phyloP scores from a whole-genome alignment of 176 grass and related monocot genomes.

The Canna indica region DNA sequence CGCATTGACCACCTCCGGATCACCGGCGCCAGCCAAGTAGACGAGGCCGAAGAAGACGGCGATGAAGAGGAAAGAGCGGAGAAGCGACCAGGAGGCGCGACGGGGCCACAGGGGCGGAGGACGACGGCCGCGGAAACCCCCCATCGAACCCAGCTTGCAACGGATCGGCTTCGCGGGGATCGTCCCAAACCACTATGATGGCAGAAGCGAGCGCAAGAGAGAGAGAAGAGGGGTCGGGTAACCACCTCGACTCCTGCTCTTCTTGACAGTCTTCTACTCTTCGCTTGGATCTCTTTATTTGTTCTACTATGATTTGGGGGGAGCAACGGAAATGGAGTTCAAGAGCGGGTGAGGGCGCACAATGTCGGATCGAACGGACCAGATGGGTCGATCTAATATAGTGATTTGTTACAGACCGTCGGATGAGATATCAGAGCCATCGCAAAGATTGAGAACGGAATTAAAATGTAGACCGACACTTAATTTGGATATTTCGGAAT shows the following conservation, averaged over 20 bases:
- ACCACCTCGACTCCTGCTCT: background rate
- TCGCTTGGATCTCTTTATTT: background rate
- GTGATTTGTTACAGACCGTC: background rate
- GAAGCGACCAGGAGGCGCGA: background rate
- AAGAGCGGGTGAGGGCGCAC: too few species aligned
- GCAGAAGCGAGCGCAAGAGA: background rate
- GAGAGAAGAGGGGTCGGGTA: background rate
- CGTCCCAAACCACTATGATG: too few species aligned
- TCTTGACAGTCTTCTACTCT: background rate
- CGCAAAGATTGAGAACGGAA: too few species aligned
- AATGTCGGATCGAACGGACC: too few species aligned
- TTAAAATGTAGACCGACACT: background rate
- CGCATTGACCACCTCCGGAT: constrained; percentile 3
- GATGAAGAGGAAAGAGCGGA: background rate
- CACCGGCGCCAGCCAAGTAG: background rate
- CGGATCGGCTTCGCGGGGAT: background rate
- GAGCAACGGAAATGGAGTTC: too few species aligned
- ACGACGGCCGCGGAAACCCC: too few species aligned
- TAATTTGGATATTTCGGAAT: too few species aligned
- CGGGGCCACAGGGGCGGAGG: too few species aligned
- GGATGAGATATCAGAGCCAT: too few species aligned
- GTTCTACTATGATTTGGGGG: background rate
- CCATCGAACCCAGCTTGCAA: background rate
- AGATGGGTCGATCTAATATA: too few species aligned
- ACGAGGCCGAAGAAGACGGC: background rate